These are phyloP conservation scores for Aaosphaeria arxii DNA, from an alignment of 2,329 filamentous ascomycete species.

Conservation along the genomic window DNA sequence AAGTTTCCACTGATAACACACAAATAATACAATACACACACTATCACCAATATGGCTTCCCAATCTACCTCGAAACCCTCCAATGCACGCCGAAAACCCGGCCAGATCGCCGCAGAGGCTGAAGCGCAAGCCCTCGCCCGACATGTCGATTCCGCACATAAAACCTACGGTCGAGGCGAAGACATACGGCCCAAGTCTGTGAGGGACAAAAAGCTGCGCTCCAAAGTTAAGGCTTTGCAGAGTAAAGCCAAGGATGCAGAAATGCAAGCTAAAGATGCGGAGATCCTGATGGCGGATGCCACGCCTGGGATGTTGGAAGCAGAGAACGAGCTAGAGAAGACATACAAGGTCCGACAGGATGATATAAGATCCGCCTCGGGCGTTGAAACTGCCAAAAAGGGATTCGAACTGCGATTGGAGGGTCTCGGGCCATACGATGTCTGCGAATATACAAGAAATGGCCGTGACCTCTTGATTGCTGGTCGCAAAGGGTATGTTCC, in stretches of 20 bases:
- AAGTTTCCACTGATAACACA: too few relatives aligned
- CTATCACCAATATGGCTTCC: background rate
- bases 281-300: slow-evolving; percentile 82
- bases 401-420: slow-evolving; percentile 81
- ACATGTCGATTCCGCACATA: slow-evolving; percentile 54
- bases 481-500: slow-evolving; percentile 93
- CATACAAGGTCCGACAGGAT: slow-evolving; percentile 87
- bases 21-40: too few relatives aligned
- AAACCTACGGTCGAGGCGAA: slow-evolving; percentile 80
- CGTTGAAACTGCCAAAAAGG: slow-evolving; percentile 84
- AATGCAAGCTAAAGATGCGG: slow-evolving; percentile 86
- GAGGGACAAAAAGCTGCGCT: slow-evolving; percentile 85
- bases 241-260: slow-evolving; percentile 77
- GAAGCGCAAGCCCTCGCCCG: slow-evolving; percentile 26
- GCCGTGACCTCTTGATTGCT: slow-evolving; percentile 77
- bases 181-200: slow-evolving; percentile 69
- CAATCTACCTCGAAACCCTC: slow-evolving; percentile 10
- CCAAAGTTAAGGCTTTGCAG: slow-evolving; percentile 76
- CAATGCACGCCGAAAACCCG: slow-evolving; percentile 21
- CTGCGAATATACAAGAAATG: slow-evolving; percentile 87
- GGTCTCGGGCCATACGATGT: slow-evolving; percentile 79
- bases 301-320: slow-evolving; percentile 81
- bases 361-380: slow-evolving; percentile 75
- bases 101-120: slow-evolving; percentile 18
- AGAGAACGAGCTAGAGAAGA: slow-evolving; percentile 83